Evolutionary conservation across 306 rosid species (phyloP).

Genomic region (Calophaca sinica): DNA sequence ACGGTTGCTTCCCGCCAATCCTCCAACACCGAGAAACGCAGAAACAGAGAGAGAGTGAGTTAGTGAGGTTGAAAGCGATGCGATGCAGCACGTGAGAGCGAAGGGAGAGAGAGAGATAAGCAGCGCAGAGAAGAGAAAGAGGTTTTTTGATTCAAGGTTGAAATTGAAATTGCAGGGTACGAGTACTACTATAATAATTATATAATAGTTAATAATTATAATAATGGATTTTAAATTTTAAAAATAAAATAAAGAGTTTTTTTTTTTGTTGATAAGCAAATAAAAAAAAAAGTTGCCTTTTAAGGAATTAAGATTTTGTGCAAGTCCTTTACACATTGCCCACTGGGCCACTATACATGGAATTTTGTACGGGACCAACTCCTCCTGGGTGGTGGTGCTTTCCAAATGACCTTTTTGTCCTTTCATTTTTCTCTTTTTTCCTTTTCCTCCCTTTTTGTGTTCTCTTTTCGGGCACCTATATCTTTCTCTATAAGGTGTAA

Average conservation of each 20-base stretch:
- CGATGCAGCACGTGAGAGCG: constrained; percentile 15
- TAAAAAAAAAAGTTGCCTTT: neutral
- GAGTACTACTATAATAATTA: neutral
- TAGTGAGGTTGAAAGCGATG: constrained; percentile 31
- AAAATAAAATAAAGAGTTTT: too few relatives aligned
- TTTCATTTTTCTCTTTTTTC: neutral
- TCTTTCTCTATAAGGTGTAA: neutral
- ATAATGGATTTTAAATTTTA: neutral
- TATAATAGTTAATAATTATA: neutral
- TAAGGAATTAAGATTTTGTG: constrained; percentile 42
- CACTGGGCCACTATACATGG: constrained; percentile 24
- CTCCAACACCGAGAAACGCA: neutral
- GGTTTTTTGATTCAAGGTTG: constrained; percentile 54
- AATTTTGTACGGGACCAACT: neutral
- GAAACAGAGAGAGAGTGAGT: constrained; percentile 4
- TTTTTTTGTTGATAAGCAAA: too few relatives aligned
- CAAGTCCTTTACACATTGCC: neutral
- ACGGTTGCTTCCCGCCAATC: constrained; percentile 82
- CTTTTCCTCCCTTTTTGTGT: neutral
- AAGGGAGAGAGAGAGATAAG: constrained; percentile 37
- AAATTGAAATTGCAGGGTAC: constrained; percentile 39
- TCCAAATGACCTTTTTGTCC: neutral
- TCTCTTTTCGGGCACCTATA: neutral
- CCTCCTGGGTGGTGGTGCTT: neutral
- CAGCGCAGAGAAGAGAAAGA: constrained; percentile 23